A percentile compares a stretch with the other conserved stretches of the same genome.
Evolutionary conservation across 2,329 filamentous ascomycete genomes (phyloP).

Genomic region (Aspergillus pseudoterreus): DNA sequence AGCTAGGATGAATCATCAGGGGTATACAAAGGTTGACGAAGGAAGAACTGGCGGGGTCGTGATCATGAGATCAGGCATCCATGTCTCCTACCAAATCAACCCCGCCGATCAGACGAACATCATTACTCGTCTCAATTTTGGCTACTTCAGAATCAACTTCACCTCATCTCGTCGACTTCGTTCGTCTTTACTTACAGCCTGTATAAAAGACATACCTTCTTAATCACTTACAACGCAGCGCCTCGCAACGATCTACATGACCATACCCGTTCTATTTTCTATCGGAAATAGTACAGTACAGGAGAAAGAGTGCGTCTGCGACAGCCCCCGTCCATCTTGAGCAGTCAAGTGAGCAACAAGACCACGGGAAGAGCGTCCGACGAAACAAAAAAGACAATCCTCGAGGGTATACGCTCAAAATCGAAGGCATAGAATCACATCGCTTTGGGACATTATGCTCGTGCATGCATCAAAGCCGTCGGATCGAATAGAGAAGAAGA

Average conservation of each 20-base stretch:
- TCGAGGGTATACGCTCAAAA: slow-evolving; percentile 29
- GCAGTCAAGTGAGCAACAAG: not conserved
- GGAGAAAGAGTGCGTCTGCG: not conserved
- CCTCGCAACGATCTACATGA: not conserved
- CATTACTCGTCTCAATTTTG: too few relatives aligned
- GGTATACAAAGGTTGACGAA: too few relatives aligned
- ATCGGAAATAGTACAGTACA: not conserved
- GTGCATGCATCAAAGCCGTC: slow-evolving; percentile 10
- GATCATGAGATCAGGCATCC: too few relatives aligned
- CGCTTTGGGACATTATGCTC: slow-evolving; percentile 9
- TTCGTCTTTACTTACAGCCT: too few relatives aligned
- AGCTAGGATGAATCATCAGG: too few relatives aligned
- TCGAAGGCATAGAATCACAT: slow-evolving; percentile 16
- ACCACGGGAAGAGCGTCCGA: not conserved
- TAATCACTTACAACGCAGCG: too few relatives aligned
- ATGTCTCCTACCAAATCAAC: too few relatives aligned
- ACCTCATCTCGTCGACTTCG: too few relatives aligned
- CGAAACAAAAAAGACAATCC: slow-evolving; percentile 3
- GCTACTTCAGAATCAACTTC: not conserved
- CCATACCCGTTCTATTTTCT: not conserved
- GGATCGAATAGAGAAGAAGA: not conserved
- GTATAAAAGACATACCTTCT: too few relatives aligned
- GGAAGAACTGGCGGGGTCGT: too few relatives aligned
- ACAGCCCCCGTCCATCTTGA: not conserved
- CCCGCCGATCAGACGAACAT: too few relatives aligned